phyloP scores from a whole-genome alignment of 164 flowering plant genomes.

The Akebia trifoliata region DNA sequence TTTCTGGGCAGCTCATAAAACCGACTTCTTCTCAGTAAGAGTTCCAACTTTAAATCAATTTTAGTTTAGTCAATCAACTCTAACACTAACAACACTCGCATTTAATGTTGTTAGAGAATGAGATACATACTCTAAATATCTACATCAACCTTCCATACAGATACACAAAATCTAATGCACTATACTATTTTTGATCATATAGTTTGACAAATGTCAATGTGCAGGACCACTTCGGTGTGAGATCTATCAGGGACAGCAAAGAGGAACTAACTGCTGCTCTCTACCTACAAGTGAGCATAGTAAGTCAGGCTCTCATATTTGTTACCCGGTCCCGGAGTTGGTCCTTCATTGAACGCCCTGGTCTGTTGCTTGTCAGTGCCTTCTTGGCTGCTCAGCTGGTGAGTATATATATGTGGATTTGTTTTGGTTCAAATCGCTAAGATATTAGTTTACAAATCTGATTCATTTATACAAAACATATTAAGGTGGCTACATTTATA shows the following conservation, averaged over 20 bases:
- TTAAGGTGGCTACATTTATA: conserved; percentile 54
- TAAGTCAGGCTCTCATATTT: conserved; percentile 88
- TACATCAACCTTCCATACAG: too few relatives aligned
- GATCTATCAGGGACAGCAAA: conserved; percentile 26
- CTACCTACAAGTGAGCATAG: conserved; percentile 84
- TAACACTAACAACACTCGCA: too few relatives aligned
- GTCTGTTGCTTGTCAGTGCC: conserved; percentile 55
- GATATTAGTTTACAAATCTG: too few relatives aligned
- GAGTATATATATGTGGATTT: too few relatives aligned
- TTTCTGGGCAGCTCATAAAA: conserved; percentile 50
- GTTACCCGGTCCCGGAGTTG: conserved; percentile 85
- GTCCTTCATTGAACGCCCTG: conserved; percentile 83
- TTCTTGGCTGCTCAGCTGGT: conserved; percentile 71
- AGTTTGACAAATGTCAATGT: too few relatives aligned
- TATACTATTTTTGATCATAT: too few relatives aligned
- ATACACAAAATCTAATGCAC: too few relatives aligned
- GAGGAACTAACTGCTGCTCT: conserved; percentile 61
- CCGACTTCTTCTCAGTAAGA: conserved; percentile 65
- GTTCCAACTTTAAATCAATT: not conserved
- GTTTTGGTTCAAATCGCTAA: too few relatives aligned
- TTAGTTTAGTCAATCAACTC: not conserved
- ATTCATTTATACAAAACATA: not conserved
- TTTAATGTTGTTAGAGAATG: too few relatives aligned
- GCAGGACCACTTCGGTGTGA: conserved; percentile 52
- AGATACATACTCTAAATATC: too few relatives aligned